These are phyloP conservation scores for Leonotis leonurus DNA, from an alignment of 257 asterid genomes.

Conservation along the genomic window DNA sequence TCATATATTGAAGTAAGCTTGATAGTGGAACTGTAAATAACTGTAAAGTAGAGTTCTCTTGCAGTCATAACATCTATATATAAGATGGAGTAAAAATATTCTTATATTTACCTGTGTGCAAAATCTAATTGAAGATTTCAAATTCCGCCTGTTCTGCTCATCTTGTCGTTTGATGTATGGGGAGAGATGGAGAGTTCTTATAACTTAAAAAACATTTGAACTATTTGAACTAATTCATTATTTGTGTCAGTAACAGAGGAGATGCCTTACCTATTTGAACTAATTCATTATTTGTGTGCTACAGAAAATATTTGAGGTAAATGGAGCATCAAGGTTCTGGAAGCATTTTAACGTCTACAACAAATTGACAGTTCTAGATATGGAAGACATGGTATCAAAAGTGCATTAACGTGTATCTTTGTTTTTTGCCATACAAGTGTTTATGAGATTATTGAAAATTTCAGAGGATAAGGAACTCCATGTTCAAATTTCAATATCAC, in stretches of 20 bases:
- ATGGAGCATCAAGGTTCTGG: conserved; percentile 78
- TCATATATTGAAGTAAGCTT: neutral
- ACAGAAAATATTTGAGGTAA: conserved; percentile 68
- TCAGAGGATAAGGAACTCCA: neutral
- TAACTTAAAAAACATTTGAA: neutral
- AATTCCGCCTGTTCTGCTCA: neutral
- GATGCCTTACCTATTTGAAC: neutral
- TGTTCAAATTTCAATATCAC: neutral
- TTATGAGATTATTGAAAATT: neutral
- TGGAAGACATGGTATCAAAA: conserved; percentile 43
- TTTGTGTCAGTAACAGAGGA: neutral
- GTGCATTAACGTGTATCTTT: neutral
- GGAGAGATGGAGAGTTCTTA: neutral
- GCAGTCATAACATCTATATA: no score
- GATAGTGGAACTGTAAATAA: neutral
- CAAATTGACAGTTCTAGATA: conserved; percentile 32
- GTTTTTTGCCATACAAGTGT: neutral
- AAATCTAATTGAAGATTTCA: neutral
- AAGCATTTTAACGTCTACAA: conserved; percentile 63
- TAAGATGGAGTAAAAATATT: no score
- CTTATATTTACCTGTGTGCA: neutral
- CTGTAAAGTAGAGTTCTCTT: no score
- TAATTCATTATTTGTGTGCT: conserved; percentile 15
- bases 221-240: neutral
- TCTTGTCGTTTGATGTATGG: neutral